Conservation (phyloP, 2,329 filamentous ascomycete species). For the Colletotrichum tofieldiae region DNA sequence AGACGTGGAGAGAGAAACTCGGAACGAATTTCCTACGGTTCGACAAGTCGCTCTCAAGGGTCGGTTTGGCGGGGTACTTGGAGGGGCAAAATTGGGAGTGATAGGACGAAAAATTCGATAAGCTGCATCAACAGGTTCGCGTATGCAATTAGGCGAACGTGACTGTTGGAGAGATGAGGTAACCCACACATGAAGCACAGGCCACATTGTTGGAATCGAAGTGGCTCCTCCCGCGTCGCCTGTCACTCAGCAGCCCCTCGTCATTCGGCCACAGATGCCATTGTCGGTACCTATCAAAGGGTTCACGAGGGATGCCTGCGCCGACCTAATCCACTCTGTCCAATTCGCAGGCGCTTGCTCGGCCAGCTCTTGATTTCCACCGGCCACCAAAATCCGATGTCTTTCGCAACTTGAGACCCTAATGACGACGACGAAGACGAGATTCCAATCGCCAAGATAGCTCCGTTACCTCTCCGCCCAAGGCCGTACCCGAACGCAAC, state of each 20-base stretch:
- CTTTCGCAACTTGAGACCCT: conserved; percentile 7
- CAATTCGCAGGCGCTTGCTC: conserved; percentile 37
- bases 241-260: conserved; percentile 40
- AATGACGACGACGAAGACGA: conserved; percentile 24
- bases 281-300: conserved; percentile 30
- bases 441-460: conserved; percentile 41
- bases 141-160: conserved; percentile 21
- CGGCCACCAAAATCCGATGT: conserved; percentile 18
- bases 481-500: conserved; percentile 30
- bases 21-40: not conserved
- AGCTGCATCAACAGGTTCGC: not conserved
- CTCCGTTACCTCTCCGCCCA: conserved; percentile 35
- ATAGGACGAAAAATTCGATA: conserved; percentile 27
- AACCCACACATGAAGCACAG: conserved; percentile 26
- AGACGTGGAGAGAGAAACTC: not conserved
- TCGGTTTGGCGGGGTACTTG: conserved; percentile 21
- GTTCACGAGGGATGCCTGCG: conserved; percentile 42
- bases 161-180: conserved; percentile 7
- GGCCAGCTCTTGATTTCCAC: conserved; percentile 30
- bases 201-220: conserved; percentile 30
- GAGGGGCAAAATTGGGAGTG: conserved; percentile 21
- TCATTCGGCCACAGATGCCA: conserved; percentile 39
- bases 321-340: conserved; percentile 42
- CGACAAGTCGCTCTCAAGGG: not conserved
- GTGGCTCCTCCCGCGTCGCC: conserved; percentile 32